phyloP scores from a whole-genome alignment of 192 early-diverging fungal genomes.

The Lobulomyces angularis region DNA sequence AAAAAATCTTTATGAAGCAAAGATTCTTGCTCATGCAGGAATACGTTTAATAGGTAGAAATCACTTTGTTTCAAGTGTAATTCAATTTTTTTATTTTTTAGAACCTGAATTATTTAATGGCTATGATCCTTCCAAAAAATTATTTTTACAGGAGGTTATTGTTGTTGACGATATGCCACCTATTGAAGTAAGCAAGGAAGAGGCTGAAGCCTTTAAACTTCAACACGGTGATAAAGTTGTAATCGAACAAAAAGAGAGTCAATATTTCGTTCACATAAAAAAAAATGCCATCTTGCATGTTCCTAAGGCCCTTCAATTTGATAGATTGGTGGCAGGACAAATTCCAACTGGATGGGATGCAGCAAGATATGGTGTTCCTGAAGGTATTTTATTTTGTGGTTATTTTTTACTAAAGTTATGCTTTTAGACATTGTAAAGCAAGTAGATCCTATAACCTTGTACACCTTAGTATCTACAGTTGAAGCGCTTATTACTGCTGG shows the following conservation, averaged over 20 bases:
- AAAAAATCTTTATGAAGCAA: conserved; percentile 80
- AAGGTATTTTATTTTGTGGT: no score
- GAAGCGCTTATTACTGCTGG: conserved; percentile 82
- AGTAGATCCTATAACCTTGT: conserved; percentile 85
- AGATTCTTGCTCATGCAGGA: conserved; percentile 81
- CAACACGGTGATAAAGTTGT: conserved; percentile 70
- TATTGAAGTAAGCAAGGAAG: conserved; percentile 76
- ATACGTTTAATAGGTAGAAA: conserved; percentile 64
- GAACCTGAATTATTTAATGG: conserved; percentile 74
- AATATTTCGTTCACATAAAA: conserved; percentile 65
- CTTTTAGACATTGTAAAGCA: conserved; percentile 84
- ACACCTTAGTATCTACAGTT: conserved; percentile 77
- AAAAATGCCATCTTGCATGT: conserved; percentile 81
- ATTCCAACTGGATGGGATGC: conserved; percentile 93
- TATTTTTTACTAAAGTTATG: no score
- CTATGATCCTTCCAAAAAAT: conserved; percentile 76
- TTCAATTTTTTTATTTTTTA: neutral
- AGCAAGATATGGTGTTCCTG: conserved; percentile 80
- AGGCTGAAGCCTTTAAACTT: conserved; percentile 69
- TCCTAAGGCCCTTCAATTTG: conserved; percentile 86
- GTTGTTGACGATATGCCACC: conserved; percentile 75
- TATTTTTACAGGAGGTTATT: conserved; percentile 79
- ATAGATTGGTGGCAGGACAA: conserved; percentile 81
- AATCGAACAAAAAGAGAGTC: conserved; percentile 53
- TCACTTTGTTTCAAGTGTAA: neutral